Conservation (phyloP, 805 yeast genomes). For the Starmerella roubikii region DNA sequence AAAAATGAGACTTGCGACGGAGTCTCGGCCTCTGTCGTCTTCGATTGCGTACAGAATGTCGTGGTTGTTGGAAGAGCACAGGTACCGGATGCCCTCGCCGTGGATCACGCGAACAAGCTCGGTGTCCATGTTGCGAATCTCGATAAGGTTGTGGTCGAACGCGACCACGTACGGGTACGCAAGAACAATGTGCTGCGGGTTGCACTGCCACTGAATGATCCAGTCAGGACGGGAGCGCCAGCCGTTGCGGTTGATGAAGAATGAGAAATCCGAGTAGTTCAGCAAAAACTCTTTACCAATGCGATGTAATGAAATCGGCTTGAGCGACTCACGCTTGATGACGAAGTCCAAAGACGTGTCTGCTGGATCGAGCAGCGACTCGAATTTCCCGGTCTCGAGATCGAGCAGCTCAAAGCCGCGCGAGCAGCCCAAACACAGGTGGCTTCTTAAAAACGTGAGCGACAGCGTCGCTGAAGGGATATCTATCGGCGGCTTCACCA, state of each 20-base stretch:
- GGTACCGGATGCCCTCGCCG: conserved; percentile 80
- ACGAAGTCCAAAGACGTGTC: conserved; percentile 95
- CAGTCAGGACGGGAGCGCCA: conserved; percentile 92
- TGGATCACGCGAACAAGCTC: conserved; percentile 75
- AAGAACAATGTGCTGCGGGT: conserved; percentile 80
- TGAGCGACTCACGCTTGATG: conserved; percentile 62
- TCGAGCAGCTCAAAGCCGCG: conserved; percentile 93
- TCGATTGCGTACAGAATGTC: conserved; percentile 89
- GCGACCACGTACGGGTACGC: conserved; percentile 90
- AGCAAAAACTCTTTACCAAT: conserved; percentile 78
- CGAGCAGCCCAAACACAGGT: conserved; percentile 87
- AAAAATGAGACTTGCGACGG: conserved; percentile 83
- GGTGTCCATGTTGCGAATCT: conserved; percentile 79
- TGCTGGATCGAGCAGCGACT: conserved; percentile 90
- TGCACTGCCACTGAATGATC: conserved; percentile 94
- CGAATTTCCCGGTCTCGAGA: conserved; percentile 69
- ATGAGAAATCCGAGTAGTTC: conserved; percentile 85
- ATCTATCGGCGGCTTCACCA: conserved; percentile 54
- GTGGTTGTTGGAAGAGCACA: conserved; percentile 83
- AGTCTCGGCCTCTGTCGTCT: conserved; percentile 79
- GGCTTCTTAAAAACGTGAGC: conserved; percentile 76
- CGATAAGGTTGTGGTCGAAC: conserved; percentile 81
- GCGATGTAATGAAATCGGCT: conserved; percentile 84
- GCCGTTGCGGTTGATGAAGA: conserved; percentile 86
- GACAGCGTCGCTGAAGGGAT: conserved; percentile 86